phyloP scores from a whole-genome alignment of 1,139 yeast genomes.

The Yarrowia galli region DNA sequence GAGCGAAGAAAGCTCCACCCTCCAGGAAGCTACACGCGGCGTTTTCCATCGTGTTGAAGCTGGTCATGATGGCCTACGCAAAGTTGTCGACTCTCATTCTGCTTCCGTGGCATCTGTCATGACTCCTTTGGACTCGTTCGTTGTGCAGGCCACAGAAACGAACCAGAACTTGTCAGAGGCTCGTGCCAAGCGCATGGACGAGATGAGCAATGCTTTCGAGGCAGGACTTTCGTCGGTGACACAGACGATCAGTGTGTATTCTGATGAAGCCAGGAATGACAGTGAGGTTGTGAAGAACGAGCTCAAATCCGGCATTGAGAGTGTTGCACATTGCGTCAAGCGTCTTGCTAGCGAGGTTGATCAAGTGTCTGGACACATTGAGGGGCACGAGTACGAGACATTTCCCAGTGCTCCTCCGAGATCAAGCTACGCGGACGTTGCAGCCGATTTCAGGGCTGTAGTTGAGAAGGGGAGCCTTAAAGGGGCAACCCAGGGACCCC shows the following conservation, averaged over 20 bases:
- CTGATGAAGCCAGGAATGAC: conserved; percentile 4
- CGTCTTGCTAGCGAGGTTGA: conserved; percentile 11
- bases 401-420: conserved; percentile 15
- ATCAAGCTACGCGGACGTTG: conserved; percentile 2
- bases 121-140: conserved; percentile 24
- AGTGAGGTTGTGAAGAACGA: background rate
- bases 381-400: background rate
- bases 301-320: background rate
- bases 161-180: background rate
- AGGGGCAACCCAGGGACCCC: conserved; percentile 18
- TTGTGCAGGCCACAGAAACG: conserved; percentile 28
- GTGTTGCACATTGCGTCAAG: background rate
- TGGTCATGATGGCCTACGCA: background rate
- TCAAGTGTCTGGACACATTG: conserved; percentile 13
- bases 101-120: conserved; percentile 14
- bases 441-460: conserved; percentile 15
- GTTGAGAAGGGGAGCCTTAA: conserved; percentile 10
- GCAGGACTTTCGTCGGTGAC: background rate
- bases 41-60: background rate
- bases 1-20: background rate
- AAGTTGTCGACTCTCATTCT: background rate
- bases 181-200: conserved; percentile 14
- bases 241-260: conserved; percentile 2
- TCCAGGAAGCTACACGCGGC: conserved; percentile 1
- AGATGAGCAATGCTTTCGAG: conserved; percentile 16